Base-by-base conservation (phyloP, 305 asterid genomes). In the Rubia peregrina region DNA sequence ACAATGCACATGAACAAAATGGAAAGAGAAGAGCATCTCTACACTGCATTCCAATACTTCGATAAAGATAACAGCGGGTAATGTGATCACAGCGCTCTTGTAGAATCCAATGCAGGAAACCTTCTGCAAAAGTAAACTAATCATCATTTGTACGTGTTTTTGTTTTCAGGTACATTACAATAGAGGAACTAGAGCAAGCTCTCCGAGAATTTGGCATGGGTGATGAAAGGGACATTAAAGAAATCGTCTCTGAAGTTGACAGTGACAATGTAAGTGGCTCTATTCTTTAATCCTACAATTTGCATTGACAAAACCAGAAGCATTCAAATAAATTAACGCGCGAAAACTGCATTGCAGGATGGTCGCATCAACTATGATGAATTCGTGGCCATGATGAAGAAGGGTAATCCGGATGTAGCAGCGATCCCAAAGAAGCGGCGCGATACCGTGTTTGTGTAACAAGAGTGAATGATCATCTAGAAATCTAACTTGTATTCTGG, bases 11-110 rank as follows among this genome's bases (percentile, higher is more conserved):
- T 94, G 93, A 94, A 94, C 81, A 88, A 86, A 79, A 91, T 88
- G 99, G 99, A 88, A 85, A 87, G 93, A 81, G 99, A 94, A 84
- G 99, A 94, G 71, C 99, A 94, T 85, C 98, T 94, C 3, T 94
- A 89, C 85, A 94, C 95, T 42, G 99, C 99, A 57, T 94, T 94
- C 91, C 99, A 94, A 65, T 91, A 91, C 73, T 91, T 94, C 64
- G 99, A 94, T 75, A 91, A 94, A 77, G 99, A 94, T 77, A 87
- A 86, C 33, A 94, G 99, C 87, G 98, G 99, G 97, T 91, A 84
- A 74, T 5, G 53, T n/a, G 57, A 51, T 49, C 56, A 49, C 8
- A 49, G 16, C 56, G 19, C 21, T 51, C 5, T 0, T 51, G 9
- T 1, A 51, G 57, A 51, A 51, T 16, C 22, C 22, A 9, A 51